These are phyloP conservation scores for Golubevia sp. DNA, from an alignment of 1,284 basidiomycete species.

Conservation along the genomic window DNA sequence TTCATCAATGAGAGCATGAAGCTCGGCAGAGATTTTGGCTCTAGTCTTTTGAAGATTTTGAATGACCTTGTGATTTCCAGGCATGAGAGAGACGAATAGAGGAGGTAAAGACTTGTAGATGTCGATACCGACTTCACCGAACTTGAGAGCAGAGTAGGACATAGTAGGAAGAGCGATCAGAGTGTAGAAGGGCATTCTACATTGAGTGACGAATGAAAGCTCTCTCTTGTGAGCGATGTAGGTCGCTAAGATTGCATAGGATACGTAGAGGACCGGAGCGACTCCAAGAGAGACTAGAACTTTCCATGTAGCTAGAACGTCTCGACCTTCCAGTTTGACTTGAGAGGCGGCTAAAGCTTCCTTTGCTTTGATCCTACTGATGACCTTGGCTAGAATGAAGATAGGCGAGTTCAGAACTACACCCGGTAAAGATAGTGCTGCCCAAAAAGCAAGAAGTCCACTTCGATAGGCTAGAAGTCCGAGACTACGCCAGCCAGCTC, in stretches of 20 bases:
- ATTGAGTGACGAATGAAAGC: conserved; percentile 13
- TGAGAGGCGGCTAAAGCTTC: conserved; percentile 58
- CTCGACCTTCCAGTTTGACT: conserved; percentile 58
- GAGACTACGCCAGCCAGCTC: conserved; percentile 51
- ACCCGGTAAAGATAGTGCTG: conserved; percentile 50
- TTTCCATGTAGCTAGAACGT: conserved; percentile 61
- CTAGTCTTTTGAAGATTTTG: conserved; percentile 50
- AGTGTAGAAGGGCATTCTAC: conserved; percentile 44
- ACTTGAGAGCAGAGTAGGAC: conserved; percentile 54
- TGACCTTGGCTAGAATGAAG: conserved; percentile 57
- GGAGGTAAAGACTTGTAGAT: conserved; percentile 61
- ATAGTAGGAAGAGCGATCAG: conserved; percentile 46
- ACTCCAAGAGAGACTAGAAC: conserved; percentile 57
- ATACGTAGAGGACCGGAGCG: conserved; percentile 50
- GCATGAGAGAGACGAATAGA: conserved; percentile 54
- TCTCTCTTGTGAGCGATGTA: conserved; percentile 27
- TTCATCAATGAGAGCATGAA: conserved; percentile 54
- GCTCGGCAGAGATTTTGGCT: conserved; percentile 36
- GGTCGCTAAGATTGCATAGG: conserved; percentile 51
- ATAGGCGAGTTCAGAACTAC: conserved; percentile 56
- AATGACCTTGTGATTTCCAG: conserved; percentile 57
- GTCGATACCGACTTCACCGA: conserved; percentile 59
- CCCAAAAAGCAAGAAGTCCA: conserved; percentile 52
- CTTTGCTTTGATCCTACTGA: conserved; percentile 56
- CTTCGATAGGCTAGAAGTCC: conserved; percentile 51